Base-by-base conservation (phyloP, 768 basidiomycete species). In the Phanerochaete sordida region DNA sequence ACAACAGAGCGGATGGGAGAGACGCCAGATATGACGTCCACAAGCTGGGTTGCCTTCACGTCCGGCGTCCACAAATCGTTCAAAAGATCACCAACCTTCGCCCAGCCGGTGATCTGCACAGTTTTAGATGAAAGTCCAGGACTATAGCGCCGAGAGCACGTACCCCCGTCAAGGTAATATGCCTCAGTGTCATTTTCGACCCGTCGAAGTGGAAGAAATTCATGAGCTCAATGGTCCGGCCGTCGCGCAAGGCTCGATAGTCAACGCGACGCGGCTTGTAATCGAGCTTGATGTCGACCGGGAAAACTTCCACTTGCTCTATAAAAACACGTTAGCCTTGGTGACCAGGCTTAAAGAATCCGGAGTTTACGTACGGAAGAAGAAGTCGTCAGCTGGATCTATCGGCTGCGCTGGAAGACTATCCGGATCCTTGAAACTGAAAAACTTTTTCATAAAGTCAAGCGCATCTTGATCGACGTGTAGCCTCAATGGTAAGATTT, bases 141-240 rank as follows among this genome's bases (percentile, higher is more conserved):
- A 28, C 24, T 1, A 37, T 24, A 39, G 24, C 16, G 12, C 26
- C 12, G 21, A 0, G n/a, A 3, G 45, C 15, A 80, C 93, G 69
- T 71, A 98, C 95, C 30, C 97, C 97, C 61, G 88, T 85, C 31
- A 98, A 72, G 19, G 92, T 93, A 63, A 98, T 88, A 68, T 97
- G 95, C 58, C 97, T 81, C 55, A 99, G 73, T 0, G 95, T 97
- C 94, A 99, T 98, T 73, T 98, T 97, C 3, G 96, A 91, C 0
- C 93, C 95, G 66, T 98, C 97, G 65, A 98, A 99, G 74, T 98
- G 95, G 87, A 99, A 99, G 73, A 99, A 98, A 71, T 99, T 99
- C 96, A 99, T 98, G 48, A 99, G 75, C 70, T 99, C 97, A 61
- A 96, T 96, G 0, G 94, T 95, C 72, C 82, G 85, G 15, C 97